These are phyloP conservation scores for Coix lacrymajobi DNA, from an alignment of 176 grass and related monocot genomes.

Conservation along the genomic window DNA sequence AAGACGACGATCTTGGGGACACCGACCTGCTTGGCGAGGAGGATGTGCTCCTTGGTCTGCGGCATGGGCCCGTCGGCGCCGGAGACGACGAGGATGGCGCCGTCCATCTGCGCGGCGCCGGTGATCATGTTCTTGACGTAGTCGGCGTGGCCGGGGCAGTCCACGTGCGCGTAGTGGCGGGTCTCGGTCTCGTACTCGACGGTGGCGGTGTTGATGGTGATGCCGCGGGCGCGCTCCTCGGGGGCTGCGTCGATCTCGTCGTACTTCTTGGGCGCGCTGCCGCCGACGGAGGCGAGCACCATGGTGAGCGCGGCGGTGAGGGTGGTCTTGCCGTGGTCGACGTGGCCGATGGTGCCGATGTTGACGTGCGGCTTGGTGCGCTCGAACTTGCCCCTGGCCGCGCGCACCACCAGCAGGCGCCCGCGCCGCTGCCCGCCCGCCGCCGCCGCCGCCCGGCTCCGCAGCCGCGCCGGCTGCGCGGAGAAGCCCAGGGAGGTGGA, in stretches of 20 bases:
- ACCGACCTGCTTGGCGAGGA: conserved; percentile 97
- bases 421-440: conserved; percentile 22
- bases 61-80: conserved; percentile 98
- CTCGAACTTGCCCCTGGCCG: conserved; percentile 91
- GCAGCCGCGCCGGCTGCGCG: conserved; percentile 22
- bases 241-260: conserved; percentile 97
- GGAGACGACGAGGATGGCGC: conserved; percentile 89
- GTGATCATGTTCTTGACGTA: conserved; percentile 99
- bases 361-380: conserved; percentile 94
- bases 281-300: conserved; percentile 79
- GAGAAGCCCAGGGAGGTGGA: conserved; percentile 39
- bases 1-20: conserved; percentile 92
- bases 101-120: conserved; percentile 95
- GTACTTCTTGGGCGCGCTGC: conserved; percentile 93
- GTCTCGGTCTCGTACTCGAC: conserved; percentile 98
- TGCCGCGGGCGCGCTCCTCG: conserved; percentile 94
- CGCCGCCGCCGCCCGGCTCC: conserved; percentile 11
- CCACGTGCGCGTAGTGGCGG: conserved; percentile 94
- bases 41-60: conserved; percentile 99
- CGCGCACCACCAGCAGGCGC: conserved; percentile 64
- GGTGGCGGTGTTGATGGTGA: conserved; percentile 99
- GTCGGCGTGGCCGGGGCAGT: conserved; percentile 93
- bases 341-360: conserved; percentile 98
- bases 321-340: conserved; percentile 99
- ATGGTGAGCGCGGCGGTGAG: conserved; percentile 97